A percentile compares a stretch with the other conserved stretches of the same genome.
Conservation (phyloP, 1,284 basidiomycete species). For the Vanrija pseudolonga region DNA sequence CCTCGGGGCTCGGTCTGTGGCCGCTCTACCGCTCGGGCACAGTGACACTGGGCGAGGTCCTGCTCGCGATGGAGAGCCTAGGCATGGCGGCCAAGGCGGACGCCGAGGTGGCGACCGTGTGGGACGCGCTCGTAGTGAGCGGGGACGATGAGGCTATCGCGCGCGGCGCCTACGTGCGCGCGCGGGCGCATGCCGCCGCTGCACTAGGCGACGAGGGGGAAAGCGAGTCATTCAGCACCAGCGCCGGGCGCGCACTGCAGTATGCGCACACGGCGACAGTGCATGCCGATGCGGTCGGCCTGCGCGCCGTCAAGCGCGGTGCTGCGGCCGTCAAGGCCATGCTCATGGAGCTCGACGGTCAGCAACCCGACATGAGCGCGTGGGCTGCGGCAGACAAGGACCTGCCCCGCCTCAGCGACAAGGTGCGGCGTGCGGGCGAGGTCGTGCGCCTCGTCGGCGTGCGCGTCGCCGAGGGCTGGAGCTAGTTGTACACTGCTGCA, state of each 20-base stretch:
- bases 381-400: background rate
- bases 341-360: too few species aligned
- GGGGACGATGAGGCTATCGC: slow-evolving; percentile 23
- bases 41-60: slow-evolving; percentile 30
- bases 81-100: slow-evolving; percentile 28
- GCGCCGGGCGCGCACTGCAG: background rate
- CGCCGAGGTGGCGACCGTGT: slow-evolving; percentile 20
- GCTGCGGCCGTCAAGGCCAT: too few species aligned
- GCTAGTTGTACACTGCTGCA: slow-evolving; percentile 6
- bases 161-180: slow-evolving; percentile 28
- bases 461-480: slow-evolving; percentile 33
- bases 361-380: background rate
- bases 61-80: slow-evolving; percentile 33
- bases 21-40: slow-evolving; percentile 29
- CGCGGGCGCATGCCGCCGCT: slow-evolving; percentile 28
- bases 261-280: background rate
- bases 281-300: background rate
- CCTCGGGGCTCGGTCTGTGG: slow-evolving; percentile 35
- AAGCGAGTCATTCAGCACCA: background rate
- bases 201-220: slow-evolving; percentile 10
- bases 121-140: slow-evolving; percentile 13
- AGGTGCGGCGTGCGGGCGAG: slow-evolving; percentile 24
- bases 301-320: background rate
- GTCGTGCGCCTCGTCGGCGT: slow-evolving; percentile 36
- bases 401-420: slow-evolving; percentile 10